Base-by-base conservation (phyloP, 176 grass and related monocot species). In the Eleusine coracana region DNA sequence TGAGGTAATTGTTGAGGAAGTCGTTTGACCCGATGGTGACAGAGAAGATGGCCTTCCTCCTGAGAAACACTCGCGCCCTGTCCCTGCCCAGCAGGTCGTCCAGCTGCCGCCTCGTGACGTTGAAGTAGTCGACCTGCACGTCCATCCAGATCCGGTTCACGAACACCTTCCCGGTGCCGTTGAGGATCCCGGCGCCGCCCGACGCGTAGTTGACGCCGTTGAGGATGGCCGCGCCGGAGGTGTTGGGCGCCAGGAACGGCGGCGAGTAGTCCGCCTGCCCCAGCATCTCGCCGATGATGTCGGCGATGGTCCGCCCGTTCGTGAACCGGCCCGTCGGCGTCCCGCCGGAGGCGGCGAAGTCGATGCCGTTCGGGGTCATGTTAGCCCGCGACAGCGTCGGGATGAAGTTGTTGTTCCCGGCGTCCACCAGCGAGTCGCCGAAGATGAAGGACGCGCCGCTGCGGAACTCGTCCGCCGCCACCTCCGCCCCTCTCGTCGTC, bases 1-100 rank as follows among this genome's bases (percentile, higher is more conserved):
- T 86, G 17, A 99, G 93, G 75, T 99, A 99, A 66, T 99, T 99
- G 79, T 99, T 99, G 10, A 99, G 89, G 83, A 99, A 99, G 80
- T 99, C 96, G 45, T 99, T 99, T 15, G 96, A 84, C 5, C 93
- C 96, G 17, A 99, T 38, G 50, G 96, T 96, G 80, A 99, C 20
- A 20, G 96, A 99, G 90, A 99, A 93, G 78, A 99, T 96, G 56
- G 96, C 87, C 58, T 72, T 90, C 51, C 13, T 66, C 4, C 28
- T 10, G 25, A 99, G 8, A 52, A 87, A 92, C 73, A 81, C 70
- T 52, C 25, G 50, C 3, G 96, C 93, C 12, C 60, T 82, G 9
- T 49, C 89, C 69, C 44, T 40, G 16, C 96, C 96, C 2, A 99
- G 69, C 66, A 99, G 70, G 8, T 18, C 64, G 49, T 93, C 91